Evolutionary conservation across 352 stramenopile genomes (phyloP).

Genomic region (Phytopythium kandeliae): DNA sequence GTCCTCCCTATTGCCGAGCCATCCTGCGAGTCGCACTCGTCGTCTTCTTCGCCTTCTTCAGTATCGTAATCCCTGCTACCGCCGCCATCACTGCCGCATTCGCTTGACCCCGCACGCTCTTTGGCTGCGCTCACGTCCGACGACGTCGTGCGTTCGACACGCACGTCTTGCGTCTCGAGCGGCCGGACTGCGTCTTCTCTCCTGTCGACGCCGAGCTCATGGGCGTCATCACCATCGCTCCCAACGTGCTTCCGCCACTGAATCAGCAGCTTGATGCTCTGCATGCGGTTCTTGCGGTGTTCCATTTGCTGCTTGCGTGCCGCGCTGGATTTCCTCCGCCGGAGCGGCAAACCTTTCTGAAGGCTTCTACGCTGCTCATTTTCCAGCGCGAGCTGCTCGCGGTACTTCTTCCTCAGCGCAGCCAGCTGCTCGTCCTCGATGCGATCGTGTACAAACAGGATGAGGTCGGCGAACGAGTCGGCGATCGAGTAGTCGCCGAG

Average conservation of each 20-base stretch:
- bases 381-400: constrained; percentile 51
- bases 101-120: not conserved
- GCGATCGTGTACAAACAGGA: constrained; percentile 64
- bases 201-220: not conserved
- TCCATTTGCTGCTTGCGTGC: constrained; percentile 14
- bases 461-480: constrained; percentile 69
- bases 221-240: constrained; percentile 2
- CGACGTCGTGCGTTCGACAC: not conserved
- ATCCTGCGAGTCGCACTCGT: constrained; percentile 18
- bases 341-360: constrained; percentile 12
- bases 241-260: constrained; percentile 55
- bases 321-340: constrained; percentile 7
- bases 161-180: constrained; percentile 2
- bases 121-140: constrained; percentile 3
- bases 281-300: constrained; percentile 34
- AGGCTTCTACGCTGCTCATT: constrained; percentile 49
- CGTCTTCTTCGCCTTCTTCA: constrained; percentile 10
- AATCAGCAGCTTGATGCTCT: constrained; percentile 70
- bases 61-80: constrained; percentile 6
- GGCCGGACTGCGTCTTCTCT: not conserved
- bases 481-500: constrained; percentile 64
- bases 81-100: too few species aligned
- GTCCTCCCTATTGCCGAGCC: constrained; percentile 63
- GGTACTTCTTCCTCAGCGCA: constrained; percentile 44
- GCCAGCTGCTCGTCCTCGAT: constrained; percentile 54